Base-by-base conservation (phyloP, 352 stramenopile genomes). In the Phytophthora fragariae region DNA sequence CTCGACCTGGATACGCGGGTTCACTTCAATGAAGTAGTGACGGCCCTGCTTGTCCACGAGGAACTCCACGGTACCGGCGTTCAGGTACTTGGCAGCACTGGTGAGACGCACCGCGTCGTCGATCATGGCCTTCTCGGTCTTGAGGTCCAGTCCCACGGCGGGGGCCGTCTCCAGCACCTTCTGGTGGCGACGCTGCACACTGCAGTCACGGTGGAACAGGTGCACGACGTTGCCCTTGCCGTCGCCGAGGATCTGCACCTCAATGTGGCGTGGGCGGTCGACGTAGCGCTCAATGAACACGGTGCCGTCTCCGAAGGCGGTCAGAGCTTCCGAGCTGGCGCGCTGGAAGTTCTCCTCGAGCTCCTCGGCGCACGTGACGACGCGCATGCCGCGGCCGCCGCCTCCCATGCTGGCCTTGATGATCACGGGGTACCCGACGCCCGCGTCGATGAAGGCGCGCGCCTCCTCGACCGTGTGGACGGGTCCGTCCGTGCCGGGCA, bases 11-110 rank as follows among this genome's bases (percentile, higher is more conserved):
- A 99, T 93, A 60, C 98, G 94, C 15, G 98, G 97, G 82, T 99
- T 99, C 68, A 99, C 97, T 88, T 99, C 98, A 66, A 99, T 99
- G 76, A 99, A 99, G 86, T 98, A 98, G 84, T 97, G 90, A 41
- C 86, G 83, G 19, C 84, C 75, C 74, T 91, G 50, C 75, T 99
- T 90, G 79, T 99, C 97, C 58, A 99, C 89, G 2, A 99, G 85
- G 75, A 99, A 99, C 86, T 99, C 98, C 27, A 99, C 97, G 9
- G 97, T 99, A 63, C 97, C 98, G 12, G 98, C 97, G 81, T 98
- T 98, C 31, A 96, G 79, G 81, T 99, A 99, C 55, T 98, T 97
- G 37, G 94, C 94, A 15, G 91, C 89, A 61, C 85, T 89, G 9
- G 96, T 94, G 47, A 99, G 89, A 14, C 86, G 83, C 57, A 98